Base-by-base conservation (phyloP, 2,329 filamentous ascomycete species). In the Fusarium paranaense region DNA sequence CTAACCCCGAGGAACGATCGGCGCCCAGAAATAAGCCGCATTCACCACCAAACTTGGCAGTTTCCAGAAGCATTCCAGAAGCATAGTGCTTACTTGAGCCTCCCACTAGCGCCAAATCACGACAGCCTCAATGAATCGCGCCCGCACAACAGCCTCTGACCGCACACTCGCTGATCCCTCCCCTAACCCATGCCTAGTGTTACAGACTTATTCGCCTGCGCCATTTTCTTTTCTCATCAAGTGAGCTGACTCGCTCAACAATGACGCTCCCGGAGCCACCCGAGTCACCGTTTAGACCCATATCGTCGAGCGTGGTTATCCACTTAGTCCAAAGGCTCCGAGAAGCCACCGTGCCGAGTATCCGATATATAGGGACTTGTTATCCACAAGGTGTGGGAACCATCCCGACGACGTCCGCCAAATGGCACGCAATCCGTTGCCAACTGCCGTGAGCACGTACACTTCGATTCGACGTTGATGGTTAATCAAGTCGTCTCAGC, bases 261-360 rank as follows among this genome's bases (percentile, higher is more conserved):
- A 58, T 71, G 64, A 71, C 30, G 57, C 61, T 3, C 47, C 37
- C 52, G 68, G 62, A 63, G 70, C 33, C 20, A 32, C 42, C 38
- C 32, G 33, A 62, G 6, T 32, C 16, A 62, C 40, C 13, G n/a
- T 5, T 0, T 4, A 22, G 67, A 60, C 10, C 67, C 58, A 57
- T 54, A 65, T 59, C 13, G 33, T 2, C n/a, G 14, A 56, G 16
- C 40, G 16, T n/a, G 11, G 27, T 56, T 56, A 37, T 32, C 71
- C 70, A 72, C 70, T 40, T 38, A 27, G 11, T 38, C 6, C 4
- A 37, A 35, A 71, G 38, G 32, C 64, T 61, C 71, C 71, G 71
- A 74, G 66, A 74, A 74, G 35, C 67, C 45, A 74, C 71, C 71
- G 71, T 74, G 71, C 71, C 71, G 71, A 47, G 54, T 74, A 72